These are phyloP conservation scores for Pisolithus marmoratus DNA, from an alignment of 768 basidiomycete species.

Conservation along the genomic window DNA sequence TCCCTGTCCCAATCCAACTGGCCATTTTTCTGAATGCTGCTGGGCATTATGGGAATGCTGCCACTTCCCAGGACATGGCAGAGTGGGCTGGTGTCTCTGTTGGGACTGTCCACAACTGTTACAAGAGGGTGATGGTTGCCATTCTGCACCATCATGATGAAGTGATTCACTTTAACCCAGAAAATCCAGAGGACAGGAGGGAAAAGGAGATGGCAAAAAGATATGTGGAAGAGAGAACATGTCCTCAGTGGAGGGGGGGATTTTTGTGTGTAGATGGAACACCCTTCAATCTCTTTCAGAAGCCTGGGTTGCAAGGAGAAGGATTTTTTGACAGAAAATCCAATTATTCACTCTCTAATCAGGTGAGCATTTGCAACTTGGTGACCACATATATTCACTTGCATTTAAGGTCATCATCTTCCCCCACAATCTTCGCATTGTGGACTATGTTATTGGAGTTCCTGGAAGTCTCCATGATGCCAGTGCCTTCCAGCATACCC, in stretches of 20 bases:
- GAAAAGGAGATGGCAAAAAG: background rate
- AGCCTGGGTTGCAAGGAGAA: constrained; percentile 7
- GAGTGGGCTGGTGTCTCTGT: constrained; percentile 4
- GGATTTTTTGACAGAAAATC: constrained; percentile 15
- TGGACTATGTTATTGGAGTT: constrained; percentile 7
- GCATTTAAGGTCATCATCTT: constrained; percentile 4
- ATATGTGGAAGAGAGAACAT: background rate
- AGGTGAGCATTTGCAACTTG: constrained; percentile 5
- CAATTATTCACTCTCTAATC: constrained; percentile 13
- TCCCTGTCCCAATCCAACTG: background rate
- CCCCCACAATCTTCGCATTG: constrained; percentile 7
- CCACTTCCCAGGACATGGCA: background rate
- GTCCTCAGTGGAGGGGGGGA: constrained; percentile 1
- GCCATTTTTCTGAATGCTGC: background rate
- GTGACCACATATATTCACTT: background rate
- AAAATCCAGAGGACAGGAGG: background rate
- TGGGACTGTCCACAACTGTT: constrained; percentile 6
- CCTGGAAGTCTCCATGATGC: constrained; percentile 10
- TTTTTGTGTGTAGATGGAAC: constrained; percentile 6
- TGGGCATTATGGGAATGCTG: constrained; percentile 3
- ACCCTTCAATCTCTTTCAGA: background rate
- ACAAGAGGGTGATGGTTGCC: constrained; percentile 1
- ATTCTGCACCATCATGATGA: constrained; percentile 3
- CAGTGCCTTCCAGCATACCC: background rate
- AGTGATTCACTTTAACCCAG: constrained; percentile 1